These are phyloP conservation scores for Hypomontagnella monticulosa DNA, from an alignment of 495 filamentous ascomycete genomes.

Conservation along the genomic window DNA sequence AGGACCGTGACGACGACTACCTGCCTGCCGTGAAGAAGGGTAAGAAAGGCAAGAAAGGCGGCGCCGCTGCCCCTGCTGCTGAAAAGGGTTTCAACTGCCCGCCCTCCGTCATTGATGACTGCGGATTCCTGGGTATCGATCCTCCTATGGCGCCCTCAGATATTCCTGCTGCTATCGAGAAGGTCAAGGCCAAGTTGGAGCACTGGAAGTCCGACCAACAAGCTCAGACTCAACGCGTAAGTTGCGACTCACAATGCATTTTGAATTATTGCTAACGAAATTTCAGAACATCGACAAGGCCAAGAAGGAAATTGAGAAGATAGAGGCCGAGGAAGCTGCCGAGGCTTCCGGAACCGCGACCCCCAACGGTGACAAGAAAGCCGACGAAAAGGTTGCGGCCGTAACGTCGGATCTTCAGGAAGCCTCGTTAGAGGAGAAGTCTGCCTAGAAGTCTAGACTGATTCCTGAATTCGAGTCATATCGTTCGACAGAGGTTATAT, in stretches of 20 bases:
- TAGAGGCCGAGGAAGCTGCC: conserved; percentile 65
- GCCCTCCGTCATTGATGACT: conserved; percentile 89
- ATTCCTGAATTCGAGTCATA: not conserved
- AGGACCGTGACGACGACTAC: conserved; percentile 87
- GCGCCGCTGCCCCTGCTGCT: conserved; percentile 34
- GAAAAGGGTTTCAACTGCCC: conserved; percentile 79
- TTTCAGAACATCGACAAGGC: conserved; percentile 82
- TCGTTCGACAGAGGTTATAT: conserved; percentile 7
- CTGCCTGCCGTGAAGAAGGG: conserved; percentile 88
- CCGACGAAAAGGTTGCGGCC: conserved; percentile 53
- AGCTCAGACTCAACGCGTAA: conserved; percentile 88
- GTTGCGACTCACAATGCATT: conserved; percentile 39
- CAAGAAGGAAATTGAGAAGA: conserved; percentile 68
- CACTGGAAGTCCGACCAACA: conserved; percentile 93
- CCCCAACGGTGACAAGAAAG: conserved; percentile 52
- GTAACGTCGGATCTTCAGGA: conserved; percentile 71
- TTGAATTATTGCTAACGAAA: conserved; percentile 61
- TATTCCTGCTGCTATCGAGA: conserved; percentile 79
- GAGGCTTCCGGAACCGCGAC: conserved; percentile 48
- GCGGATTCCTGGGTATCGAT: conserved; percentile 81
- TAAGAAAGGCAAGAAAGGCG: conserved; percentile 81
- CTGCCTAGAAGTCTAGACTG: conserved; percentile 59
- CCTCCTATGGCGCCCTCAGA: conserved; percentile 86
- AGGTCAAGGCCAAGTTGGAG: conserved; percentile 89
- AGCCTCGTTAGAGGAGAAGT: conserved; percentile 74